Percentiles rank a stretch among this genome's conserved stretches.
Conservation (phyloP, 176 grass and related monocot species). For the Eragrostis curvula region DNA sequence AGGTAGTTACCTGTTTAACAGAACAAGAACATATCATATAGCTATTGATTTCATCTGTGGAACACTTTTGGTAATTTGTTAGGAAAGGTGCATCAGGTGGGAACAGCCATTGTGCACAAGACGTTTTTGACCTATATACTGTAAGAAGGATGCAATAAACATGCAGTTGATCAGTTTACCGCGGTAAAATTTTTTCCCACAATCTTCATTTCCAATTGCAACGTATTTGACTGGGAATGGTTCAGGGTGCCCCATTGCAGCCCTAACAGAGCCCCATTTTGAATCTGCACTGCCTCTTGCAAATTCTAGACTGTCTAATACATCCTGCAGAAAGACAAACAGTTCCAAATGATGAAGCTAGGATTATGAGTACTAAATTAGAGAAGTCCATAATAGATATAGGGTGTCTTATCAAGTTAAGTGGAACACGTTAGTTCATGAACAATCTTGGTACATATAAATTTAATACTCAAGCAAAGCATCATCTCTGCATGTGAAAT, state of each 20-base stretch:
- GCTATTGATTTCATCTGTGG: background rate
- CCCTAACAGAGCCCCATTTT: conserved; percentile 94
- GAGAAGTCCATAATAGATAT: background rate
- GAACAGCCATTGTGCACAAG: conserved; percentile 14
- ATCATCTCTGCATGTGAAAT: conserved; percentile 11
- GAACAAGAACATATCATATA: conserved; percentile 24
- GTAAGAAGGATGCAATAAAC: conserved; percentile 9
- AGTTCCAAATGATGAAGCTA: background rate
- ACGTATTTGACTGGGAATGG: conserved; percentile 93
- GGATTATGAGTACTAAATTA: conserved; percentile 4
- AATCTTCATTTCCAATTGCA: conserved; percentile 96
- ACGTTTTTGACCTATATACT: conserved; percentile 4
- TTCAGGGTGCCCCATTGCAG: conserved; percentile 89
- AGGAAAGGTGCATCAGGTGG: background rate
- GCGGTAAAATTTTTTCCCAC: conserved; percentile 69
- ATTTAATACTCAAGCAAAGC: conserved; percentile 10
- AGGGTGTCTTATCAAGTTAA: background rate
- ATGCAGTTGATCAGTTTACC: conserved; percentile 41
- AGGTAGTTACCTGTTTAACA: conserved; percentile 78
- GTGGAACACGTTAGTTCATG: conserved; percentile 5
- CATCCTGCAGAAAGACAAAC: conserved; percentile 58
- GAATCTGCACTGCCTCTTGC: conserved; percentile 78
- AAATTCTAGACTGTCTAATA: conserved; percentile 92
- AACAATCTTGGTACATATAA: background rate
- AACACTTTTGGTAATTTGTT: background rate